Percentiles rank a stretch among this genome's conserved stretches.
Evolutionary conservation across 192 early-diverging fungal species (phyloP).

Genomic region (Coemansia sp.): DNA sequence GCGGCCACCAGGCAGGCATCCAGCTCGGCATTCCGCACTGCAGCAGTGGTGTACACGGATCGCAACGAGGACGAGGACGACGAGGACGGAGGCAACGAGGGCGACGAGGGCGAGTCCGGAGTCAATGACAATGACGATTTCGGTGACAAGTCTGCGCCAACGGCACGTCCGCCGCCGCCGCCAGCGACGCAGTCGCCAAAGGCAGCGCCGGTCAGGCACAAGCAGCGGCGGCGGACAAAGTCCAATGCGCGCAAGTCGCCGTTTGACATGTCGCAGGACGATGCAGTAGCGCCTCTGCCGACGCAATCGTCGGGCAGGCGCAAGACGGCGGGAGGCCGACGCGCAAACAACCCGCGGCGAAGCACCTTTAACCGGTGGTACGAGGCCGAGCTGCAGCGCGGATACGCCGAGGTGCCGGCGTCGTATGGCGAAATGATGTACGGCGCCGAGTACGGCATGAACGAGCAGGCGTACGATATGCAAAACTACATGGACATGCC

Average conservation of each 20-base stretch:
- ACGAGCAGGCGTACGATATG: conserved; percentile 12
- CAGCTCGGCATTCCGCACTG: conserved; percentile 31
- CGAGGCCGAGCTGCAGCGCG: conserved; percentile 11
- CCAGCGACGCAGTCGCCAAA: background rate
- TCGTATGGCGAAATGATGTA: conserved; percentile 14
- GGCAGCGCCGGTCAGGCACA: too few relatives aligned
- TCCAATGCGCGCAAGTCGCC: background rate
- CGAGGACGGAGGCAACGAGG: background rate
- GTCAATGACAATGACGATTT: too few relatives aligned
- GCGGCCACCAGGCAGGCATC: conserved; percentile 30
- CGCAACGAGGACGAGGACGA: conserved; percentile 9
- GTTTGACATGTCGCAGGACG: background rate
- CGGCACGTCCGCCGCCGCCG: background rate
- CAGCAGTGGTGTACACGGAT: conserved; percentile 20
- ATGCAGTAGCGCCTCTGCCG: background rate
- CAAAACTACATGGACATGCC: conserved; percentile 43
- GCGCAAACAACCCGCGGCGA: background rate
- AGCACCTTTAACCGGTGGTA: conserved; percentile 8
- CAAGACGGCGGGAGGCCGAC: background rate
- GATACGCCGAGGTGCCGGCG: conserved; percentile 11
- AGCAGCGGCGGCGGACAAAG: background rate
- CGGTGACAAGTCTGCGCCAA: too few relatives aligned
- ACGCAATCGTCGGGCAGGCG: background rate
- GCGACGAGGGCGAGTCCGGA: too few relatives aligned
- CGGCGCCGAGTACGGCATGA: conserved; percentile 13